Evolutionary conservation across 1,139 yeast genomes (phyloP), one percentile per base, ranked within the genome.

Genomic region (Taphrina communis): DNA sequence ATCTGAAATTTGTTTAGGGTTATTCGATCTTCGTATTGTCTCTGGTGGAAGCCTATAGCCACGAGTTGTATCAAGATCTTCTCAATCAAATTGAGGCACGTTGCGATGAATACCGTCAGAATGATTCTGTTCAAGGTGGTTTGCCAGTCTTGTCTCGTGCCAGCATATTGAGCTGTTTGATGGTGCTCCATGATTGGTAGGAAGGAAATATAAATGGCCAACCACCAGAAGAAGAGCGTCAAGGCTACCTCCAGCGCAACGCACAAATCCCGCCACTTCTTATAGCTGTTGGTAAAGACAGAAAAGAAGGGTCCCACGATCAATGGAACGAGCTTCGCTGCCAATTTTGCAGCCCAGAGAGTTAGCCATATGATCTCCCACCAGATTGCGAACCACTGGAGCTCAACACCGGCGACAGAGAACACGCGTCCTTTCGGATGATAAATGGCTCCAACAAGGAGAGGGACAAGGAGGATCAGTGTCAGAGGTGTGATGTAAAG

Each of bases 1-100:
- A 78, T 74, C 35, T 78, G 73, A 69, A 75, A 76, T 71, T 80
- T 80, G 74, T 80, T 79, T 65, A 72, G 74, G 70, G 76, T 75
- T 71, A 80, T 81, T 25, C 82, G 76, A 58, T 73, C 68, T 1
- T 82, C 78, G 74, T 80, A 79, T 55, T 82, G 77, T 9, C 81
- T 79, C 71, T 76, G 75, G 75, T 80, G 83, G 75, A 79, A 80
- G 19, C 78, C 78, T n/a, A 81, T 80, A 1, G 82, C 80, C 70
- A 81, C 74, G 70, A 79, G 72, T 68, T 80, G 82, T 62, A 80
- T 77, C 67, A 80, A 70, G 31, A 80, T 70, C 65, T 80, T 75
- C 72, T 80, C 83, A 12, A 76, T 77, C 46, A 78, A 73, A 72
- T 75, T 80, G 50, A 80, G 75, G 58, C 80, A 72, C 1, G 81